phyloP scores from a whole-genome alignment of 495 filamentous ascomycete genomes.

The Xylaria flabelliformis region DNA sequence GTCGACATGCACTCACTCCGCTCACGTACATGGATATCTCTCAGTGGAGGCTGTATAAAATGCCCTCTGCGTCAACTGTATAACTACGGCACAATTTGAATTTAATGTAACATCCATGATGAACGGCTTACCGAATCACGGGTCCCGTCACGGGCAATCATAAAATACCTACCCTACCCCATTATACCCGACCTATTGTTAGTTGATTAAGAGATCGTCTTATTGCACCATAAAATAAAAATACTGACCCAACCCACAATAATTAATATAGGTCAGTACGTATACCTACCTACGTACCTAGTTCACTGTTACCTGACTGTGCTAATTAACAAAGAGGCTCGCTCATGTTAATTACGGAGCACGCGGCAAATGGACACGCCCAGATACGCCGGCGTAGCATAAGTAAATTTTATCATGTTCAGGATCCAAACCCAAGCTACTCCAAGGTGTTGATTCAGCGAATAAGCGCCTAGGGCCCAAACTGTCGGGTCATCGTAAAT shows the following conservation, averaged over 20 bases:
- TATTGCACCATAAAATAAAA: neutral
- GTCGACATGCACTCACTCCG: neutral
- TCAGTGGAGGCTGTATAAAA: neutral
- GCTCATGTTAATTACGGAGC: conserved; percentile 13
- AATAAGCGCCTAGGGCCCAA: conserved; percentile 26
- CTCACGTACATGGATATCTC: neutral
- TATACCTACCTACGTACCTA: too few relatives aligned
- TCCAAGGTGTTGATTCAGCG: neutral
- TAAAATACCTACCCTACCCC: neutral
- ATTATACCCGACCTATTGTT: neutral
- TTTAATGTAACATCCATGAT: neutral
- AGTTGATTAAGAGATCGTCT: neutral
- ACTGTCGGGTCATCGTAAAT: conserved; percentile 20
- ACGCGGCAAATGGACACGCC: neutral
- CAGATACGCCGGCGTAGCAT: neutral
- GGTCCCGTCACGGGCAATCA: neutral
- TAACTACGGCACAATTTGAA: neutral
- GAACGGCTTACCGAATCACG: neutral
- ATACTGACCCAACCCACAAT: neutral
- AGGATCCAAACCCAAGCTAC: conserved; percentile 11
- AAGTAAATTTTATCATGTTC: neutral
- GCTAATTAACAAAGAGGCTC: conserved; percentile 1
- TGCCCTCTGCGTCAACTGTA: neutral
- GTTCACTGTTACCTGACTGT: neutral
- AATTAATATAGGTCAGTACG: neutral